A percentile compares a stretch with the other conserved stretches of the same genome.
Evolutionary conservation across 345 rosid genomes (phyloP).

Genomic region (Clarkia xantiana): DNA sequence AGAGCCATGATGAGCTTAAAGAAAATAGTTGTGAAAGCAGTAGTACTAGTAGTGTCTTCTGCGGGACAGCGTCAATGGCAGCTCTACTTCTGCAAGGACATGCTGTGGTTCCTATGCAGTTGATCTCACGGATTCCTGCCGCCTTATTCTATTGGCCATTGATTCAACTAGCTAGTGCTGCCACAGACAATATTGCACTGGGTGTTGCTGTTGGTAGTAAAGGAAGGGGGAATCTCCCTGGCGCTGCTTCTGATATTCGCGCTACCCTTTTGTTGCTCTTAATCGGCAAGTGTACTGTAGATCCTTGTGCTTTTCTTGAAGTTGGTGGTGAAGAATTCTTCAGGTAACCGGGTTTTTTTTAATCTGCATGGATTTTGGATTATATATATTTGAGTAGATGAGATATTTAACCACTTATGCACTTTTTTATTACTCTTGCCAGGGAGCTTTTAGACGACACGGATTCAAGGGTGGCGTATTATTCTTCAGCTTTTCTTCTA

Average conservation of each 20-base stretch:
- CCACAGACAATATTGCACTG: constrained; percentile 79
- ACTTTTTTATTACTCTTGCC: constrained; percentile 18
- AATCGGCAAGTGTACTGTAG: constrained; percentile 91
- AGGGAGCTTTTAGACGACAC: constrained; percentile 94
- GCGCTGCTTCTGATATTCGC: constrained; percentile 90
- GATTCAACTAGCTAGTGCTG: constrained; percentile 94
- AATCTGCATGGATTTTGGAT: too few relatives aligned
- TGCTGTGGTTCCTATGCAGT: constrained; percentile 87
- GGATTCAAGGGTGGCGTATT: constrained; percentile 95
- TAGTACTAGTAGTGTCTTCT: constrained; percentile 22
- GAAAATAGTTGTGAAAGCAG: constrained; percentile 38
- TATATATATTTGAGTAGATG: too few relatives aligned
- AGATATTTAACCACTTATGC: neutral
- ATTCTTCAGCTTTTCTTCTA: constrained; percentile 87
- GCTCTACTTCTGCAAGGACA: constrained; percentile 80
- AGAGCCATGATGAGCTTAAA: constrained; percentile 15
- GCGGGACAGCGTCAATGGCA: constrained; percentile 86
- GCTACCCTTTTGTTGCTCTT: constrained; percentile 81
- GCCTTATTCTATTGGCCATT: constrained; percentile 93
- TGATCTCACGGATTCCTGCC: constrained; percentile 87
- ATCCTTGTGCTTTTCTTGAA: constrained; percentile 70
- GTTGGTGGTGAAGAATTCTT: constrained; percentile 92
- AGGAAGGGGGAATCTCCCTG: constrained; percentile 96
- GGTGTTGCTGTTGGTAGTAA: constrained; percentile 99
- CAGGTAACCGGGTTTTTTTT: constrained; percentile 55